Evolutionary conservation across 176 grass and related monocot species (phyloP).

Genomic region (Phragmites australis): DNA sequence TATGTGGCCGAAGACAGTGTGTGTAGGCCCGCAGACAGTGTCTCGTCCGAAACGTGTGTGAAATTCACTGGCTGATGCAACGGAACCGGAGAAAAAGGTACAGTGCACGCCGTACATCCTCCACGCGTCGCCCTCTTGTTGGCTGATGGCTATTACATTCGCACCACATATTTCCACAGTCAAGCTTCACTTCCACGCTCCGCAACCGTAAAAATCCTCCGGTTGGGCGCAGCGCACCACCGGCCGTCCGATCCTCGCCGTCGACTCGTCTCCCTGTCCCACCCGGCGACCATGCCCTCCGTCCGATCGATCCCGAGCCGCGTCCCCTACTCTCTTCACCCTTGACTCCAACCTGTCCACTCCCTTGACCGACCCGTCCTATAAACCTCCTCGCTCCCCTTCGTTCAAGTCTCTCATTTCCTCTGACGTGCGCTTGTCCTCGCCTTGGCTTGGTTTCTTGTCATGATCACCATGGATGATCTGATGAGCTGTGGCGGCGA

Average conservation of each 20-base stretch:
- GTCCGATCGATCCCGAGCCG: background rate
- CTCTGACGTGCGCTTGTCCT: background rate
- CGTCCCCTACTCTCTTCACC: background rate
- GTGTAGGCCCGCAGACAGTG: background rate
- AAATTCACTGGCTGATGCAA: background rate
- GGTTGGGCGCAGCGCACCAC: constrained; percentile 28
- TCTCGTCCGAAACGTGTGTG: background rate
- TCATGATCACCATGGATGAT: constrained; percentile 23
- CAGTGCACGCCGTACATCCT: background rate
- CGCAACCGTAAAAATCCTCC: background rate
- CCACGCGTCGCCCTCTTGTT: background rate
- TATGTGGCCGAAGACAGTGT: too few species aligned
- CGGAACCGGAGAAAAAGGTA: background rate
- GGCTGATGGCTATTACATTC: background rate
- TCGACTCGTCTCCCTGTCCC: background rate
- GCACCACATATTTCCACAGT: background rate
- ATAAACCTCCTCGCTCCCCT: constrained; percentile 2
- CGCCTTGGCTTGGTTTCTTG: background rate
- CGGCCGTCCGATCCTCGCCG: constrained; percentile 5
- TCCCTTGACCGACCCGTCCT: background rate
- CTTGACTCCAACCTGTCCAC: constrained; percentile 25
- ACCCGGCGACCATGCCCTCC: background rate
- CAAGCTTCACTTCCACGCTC: constrained; percentile 25
- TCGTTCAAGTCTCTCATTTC: background rate
- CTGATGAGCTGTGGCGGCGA: background rate